Base-by-base conservation (phyloP, 768 basidiomycete genomes). In the Mycena sanguinolenta region DNA sequence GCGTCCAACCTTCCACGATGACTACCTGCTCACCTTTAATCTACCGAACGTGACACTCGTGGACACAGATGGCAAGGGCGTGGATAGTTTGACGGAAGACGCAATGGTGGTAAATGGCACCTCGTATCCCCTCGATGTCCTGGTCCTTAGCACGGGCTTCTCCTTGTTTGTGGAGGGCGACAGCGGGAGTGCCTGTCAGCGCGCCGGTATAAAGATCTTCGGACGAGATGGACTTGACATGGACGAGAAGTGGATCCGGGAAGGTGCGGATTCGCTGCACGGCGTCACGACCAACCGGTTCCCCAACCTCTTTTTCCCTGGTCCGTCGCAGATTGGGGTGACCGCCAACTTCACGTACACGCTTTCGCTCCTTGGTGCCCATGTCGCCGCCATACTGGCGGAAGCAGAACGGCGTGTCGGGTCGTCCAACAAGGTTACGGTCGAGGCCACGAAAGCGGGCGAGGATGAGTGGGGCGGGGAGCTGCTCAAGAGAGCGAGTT, bases 1-100 rank as follows among this genome's bases (percentile, higher is more conserved):
- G 50, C 67, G 74, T 23, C 74, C 72, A 28, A 62, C 69, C 8
- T 75, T 75, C 60, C 74, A 75, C 55, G 74, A 75, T 49, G 72
- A 75, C 21, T 75, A 73, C 25, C 65, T 75, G 5, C 74, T 62
- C 30, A n/a, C 69, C 8, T 75, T 75, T 59, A 75, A 75, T 23
- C 52, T 7, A 7, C 58, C 72, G 0, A 73, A 73, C 28, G 74
- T 75, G 25, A 66, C 39, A 17, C 55, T 75, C 4, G 74, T 75
- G 34, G 74, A 75, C 63, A 75, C 72, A 7, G 72, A 73, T 36
- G 74, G 74, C 21, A 55, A 42, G 38, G 74, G 74, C 12, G 58
- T 73, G 4, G 72, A 73, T 0, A 9, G 42, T 1, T 17, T 69
- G 28, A 67, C 68, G 2, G 32, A 32, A 0, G 21, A 53, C 9